A percentile compares a stretch with the other conserved stretches of the same genome.
Conservation (phyloP, 225 moss, liverwort and hornwort species). For the Asterella californica region DNA sequence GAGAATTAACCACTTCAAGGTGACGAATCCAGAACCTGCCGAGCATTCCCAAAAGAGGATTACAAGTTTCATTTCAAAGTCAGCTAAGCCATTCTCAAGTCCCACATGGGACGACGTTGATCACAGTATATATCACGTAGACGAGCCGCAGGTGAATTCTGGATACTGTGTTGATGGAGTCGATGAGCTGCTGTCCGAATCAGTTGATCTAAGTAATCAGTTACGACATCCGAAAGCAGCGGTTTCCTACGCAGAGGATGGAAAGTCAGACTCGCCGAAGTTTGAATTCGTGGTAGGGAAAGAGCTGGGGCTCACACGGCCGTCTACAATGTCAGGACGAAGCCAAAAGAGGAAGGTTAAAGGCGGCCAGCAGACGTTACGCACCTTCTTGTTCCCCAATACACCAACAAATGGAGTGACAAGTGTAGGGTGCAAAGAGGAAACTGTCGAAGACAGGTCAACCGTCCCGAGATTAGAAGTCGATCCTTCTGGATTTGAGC, state of each 20-base stretch:
- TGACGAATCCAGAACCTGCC: constrained; percentile 20
- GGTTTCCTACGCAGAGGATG: neutral
- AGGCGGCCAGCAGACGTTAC: neutral
- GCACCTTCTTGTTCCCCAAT: neutral
- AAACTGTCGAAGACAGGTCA: too few species aligned
- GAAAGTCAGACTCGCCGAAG: neutral
- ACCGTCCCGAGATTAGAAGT: neutral
- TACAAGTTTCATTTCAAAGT: constrained; percentile 35
- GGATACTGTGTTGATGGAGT: neutral
- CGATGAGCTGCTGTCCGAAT: neutral
- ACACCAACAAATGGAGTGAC: neutral
- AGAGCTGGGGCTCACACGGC: neutral
- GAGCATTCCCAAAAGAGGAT: constrained; percentile 40
- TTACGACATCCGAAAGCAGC: neutral
- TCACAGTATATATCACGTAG: constrained; percentile 11
- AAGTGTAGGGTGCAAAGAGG: neutral
- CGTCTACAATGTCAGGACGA: neutral
- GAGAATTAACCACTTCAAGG: constrained; percentile 47
- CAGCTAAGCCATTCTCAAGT: neutral
- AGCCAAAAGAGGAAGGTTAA: neutral
- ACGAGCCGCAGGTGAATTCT: neutral
- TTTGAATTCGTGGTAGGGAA: neutral
- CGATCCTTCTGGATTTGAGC: neutral
- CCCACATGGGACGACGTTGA: neutral
- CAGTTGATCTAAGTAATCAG: neutral